A percentile compares a stretch with the other conserved stretches of the same genome.
These are phyloP conservation scores for Cyclospora cayetanensis DNA, from an alignment of 169 alveolate genomes.

Conservation along the genomic window DNA sequence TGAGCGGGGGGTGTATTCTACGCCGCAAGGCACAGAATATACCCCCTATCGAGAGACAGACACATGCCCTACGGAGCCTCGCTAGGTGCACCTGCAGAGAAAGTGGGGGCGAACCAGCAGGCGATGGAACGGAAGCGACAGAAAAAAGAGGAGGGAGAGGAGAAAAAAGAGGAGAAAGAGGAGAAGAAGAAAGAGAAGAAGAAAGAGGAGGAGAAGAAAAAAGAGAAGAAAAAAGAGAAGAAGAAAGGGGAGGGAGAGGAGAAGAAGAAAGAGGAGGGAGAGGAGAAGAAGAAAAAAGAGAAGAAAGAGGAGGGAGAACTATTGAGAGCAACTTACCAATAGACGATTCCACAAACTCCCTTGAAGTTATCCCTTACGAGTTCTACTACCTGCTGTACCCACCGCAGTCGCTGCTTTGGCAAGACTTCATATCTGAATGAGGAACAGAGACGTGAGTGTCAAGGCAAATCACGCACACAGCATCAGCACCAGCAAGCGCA, in stretches of 20 bases:
- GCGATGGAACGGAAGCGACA: not conserved
- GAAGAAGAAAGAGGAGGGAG: not conserved
- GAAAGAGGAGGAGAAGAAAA: not conserved
- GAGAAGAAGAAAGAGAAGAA: not conserved
- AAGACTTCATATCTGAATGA: not conserved
- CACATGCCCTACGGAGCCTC: too few species aligned
- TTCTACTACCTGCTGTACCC: not conserved
- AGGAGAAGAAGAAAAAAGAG: not conserved
- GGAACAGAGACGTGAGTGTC: too few species aligned
- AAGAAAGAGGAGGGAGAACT: not conserved
- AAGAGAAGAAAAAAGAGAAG: not conserved
- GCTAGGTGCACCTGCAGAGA: too few species aligned
- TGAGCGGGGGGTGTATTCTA: too few species aligned
- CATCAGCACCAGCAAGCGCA: too few species aligned
- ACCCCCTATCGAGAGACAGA: too few species aligned
- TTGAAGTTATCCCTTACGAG: slow-evolving; percentile 6
- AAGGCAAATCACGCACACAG: too few species aligned
- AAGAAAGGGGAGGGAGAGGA: not conserved
- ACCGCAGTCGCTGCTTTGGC: not conserved
- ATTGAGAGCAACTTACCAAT: slow-evolving; percentile 22
- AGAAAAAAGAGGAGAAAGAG: too few species aligned
- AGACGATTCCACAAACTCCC: slow-evolving; percentile 45
- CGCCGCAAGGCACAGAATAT: too few species aligned
- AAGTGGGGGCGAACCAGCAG: too few species aligned
- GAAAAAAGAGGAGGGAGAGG: not conserved